Base-by-base conservation (phyloP, 106 monocot genomes). In the Phalaenopsis equestris region DNA sequence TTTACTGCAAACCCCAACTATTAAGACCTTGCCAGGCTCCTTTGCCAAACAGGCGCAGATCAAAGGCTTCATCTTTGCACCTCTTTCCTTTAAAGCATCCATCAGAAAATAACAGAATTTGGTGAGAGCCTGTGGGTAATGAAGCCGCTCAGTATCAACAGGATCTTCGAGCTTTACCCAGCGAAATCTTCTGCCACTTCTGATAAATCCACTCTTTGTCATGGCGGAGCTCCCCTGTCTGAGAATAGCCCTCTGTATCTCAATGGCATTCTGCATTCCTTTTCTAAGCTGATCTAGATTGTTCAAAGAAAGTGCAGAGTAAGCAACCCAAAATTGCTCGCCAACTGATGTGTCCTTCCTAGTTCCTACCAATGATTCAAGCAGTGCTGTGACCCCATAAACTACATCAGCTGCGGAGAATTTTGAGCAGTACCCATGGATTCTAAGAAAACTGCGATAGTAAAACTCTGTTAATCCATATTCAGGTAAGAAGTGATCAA, bases 21-120 rank as follows among this genome's bases (percentile, higher is more conserved):
- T 84, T 4, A 96, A 80, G 84, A 93, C 93, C 55, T 93, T 93
- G 57, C 82, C 87, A 45, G 82, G 81, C 76, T 93, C 87, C 77
- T 91, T 93, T n/a, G 84, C 79, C 86, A 89, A 84, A 80, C 96
- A 93, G 21, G 90, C 91, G 82, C 96, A 96, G 12, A 96, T 83
- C 65, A 96, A 77, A 55, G 96, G 96, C 86, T 96, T 96, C 90
- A 91, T 91, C 72, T 82, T 96, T 12, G 96, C 94, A 6, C 96
- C 96, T 79, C 96, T 91, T 86, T 96, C 96, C 72, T 92, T 93
- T 65, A 96, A 82, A 72, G 96, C 96, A 85, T 96, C 96, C 91
- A 96, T 90, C 77, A 96, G 75, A 76, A 96, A 96, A 75, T 84
- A 92, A 79, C 91, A 92, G 67, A 96, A 94, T 78, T 96, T 96